A percentile compares a stretch with the other conserved stretches of the same genome.
These are phyloP conservation scores for Vanrija sp. DNA, from an alignment of 1,284 basidiomycete species.

Conservation along the genomic window DNA sequence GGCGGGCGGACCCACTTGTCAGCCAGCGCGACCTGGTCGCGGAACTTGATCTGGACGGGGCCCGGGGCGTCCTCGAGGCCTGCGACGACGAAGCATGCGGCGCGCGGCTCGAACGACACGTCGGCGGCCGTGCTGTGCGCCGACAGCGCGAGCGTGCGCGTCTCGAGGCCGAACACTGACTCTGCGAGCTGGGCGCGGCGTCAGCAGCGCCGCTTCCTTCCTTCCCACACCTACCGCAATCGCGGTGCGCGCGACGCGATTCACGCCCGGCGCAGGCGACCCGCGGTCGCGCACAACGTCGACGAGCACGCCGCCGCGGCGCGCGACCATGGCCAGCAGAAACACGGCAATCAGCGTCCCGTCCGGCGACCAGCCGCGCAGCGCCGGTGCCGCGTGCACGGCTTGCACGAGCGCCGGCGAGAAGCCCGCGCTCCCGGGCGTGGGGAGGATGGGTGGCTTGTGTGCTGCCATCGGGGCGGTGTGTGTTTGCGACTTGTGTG, in stretches of 20 bases:
- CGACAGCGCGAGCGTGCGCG: conserved; percentile 15
- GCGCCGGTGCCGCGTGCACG: not conserved
- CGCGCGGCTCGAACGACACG: not conserved
- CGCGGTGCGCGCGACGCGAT: not conserved
- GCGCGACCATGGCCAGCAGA: conserved; percentile 30
- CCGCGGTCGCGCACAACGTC: conserved; percentile 19
- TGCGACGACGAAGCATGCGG: conserved; percentile 27
- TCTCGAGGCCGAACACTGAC: conserved; percentile 28
- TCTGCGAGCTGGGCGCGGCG: conserved; percentile 16
- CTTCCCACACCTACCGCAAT: not conserved
- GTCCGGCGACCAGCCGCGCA: conserved; percentile 28
- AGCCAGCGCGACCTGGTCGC: not conserved
- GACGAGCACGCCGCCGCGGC: conserved; percentile 34
- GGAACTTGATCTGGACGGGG: conserved; percentile 29
- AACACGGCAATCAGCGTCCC: conserved; percentile 30
- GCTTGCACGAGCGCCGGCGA: conserved; percentile 6
- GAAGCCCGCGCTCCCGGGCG: conserved; percentile 8
- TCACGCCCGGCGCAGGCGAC: not conserved
- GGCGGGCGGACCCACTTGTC: conserved; percentile 11
- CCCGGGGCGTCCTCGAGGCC: conserved; percentile 31
- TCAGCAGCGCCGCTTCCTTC: no score
- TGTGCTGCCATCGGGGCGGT: not conserved
- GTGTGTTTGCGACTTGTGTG: no score
- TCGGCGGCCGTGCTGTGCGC: not conserved
- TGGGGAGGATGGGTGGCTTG: conserved; percentile 2